Base-by-base conservation (phyloP, 805 yeast genomes). In the Saturnispora hagleri region DNA sequence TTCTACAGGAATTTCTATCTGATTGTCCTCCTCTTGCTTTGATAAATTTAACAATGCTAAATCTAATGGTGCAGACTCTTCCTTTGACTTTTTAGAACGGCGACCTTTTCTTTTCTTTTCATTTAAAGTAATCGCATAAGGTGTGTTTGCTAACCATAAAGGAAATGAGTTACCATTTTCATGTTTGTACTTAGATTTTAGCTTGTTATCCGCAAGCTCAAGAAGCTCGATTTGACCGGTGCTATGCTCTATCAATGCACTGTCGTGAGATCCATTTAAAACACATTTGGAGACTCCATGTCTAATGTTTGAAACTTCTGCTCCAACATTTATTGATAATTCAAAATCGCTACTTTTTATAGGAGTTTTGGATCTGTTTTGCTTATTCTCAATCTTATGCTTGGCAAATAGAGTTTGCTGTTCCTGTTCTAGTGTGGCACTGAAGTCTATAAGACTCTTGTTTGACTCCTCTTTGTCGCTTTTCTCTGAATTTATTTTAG, bases 161-260 rank as follows among this genome's bases (percentile, higher is more conserved):
- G 54, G 46, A n/a, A 46, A 5, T 5, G 42, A 35, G 2, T 13
- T 13, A 10, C 22, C 13, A 8, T 42, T 40, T 22, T 40, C 51
- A 26, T 8, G 47, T n/a, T 7, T 42, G 36, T 13, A 31, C 10
- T 46, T 46, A n/a, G 47, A 47, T 46, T 44, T 46, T 9, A 47
- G 7, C 18, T 22, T 22, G n/a, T 13, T 40, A 24, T 44, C 40
- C 5, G 18, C n/a, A 5, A 26, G n/a, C 33, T 51, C 53, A 7
- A 55, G 13, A 4, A 55, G 6, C 13, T 55, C 54, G 12, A 51
- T 44, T 33, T 50, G 43, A 2, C 57, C 55, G 8, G 52, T 28
- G 3, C 22, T 17, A 28, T 45, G 50, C 27, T 33, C 35, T 12
- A 52, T 35, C 13, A 55, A 38, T 17, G 47, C 41, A 24, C 48